Percentiles rank a stretch among this genome's conserved stretches.
Conservation (phyloP, 2,329 filamentous ascomycete genomes). For the Berkeleyomyces rouxiae region DNA sequence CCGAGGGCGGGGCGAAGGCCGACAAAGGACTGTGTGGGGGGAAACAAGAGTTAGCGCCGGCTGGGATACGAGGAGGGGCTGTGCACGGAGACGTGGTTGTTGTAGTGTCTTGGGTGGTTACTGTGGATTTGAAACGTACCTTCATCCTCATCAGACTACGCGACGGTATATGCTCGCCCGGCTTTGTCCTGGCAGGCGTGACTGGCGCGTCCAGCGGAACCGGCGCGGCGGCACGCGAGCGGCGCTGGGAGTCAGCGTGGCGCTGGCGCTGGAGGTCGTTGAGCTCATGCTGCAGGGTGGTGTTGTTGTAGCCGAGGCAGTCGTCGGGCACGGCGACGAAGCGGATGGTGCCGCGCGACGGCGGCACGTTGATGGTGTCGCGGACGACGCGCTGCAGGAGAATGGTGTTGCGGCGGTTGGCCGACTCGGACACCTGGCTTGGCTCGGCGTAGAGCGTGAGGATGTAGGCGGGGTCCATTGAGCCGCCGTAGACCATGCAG, state of each 20-base stretch:
- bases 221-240: too few relatives aligned
- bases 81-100: too few relatives aligned
- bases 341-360: slow-evolving; percentile 53
- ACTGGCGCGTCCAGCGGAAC: background rate
- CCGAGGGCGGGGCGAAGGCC: background rate
- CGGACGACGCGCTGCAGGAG: slow-evolving; percentile 61
- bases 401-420: slow-evolving; percentile 67
- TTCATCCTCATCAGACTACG: background rate
- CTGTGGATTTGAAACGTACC: background rate
- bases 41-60: too few relatives aligned
- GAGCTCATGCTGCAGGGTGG: slow-evolving; percentile 51
- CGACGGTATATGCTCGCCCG: background rate
- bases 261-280: slow-evolving; percentile 31
- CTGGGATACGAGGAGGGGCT: too few relatives aligned
- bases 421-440: slow-evolving; percentile 50
- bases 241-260: slow-evolving; percentile 18
- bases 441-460: slow-evolving; percentile 57
- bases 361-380: slow-evolving; percentile 48
- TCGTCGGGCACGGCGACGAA: slow-evolving; percentile 57
- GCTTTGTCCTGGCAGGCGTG: background rate
- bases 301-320: slow-evolving; percentile 53
- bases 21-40: background rate
- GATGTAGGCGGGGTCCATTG: slow-evolving; percentile 64
- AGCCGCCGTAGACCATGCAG: slow-evolving; percentile 58
- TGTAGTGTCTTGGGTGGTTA: background rate